Base-by-base conservation (phyloP, 441 rosid species). In the Populus hybrid region DNA sequence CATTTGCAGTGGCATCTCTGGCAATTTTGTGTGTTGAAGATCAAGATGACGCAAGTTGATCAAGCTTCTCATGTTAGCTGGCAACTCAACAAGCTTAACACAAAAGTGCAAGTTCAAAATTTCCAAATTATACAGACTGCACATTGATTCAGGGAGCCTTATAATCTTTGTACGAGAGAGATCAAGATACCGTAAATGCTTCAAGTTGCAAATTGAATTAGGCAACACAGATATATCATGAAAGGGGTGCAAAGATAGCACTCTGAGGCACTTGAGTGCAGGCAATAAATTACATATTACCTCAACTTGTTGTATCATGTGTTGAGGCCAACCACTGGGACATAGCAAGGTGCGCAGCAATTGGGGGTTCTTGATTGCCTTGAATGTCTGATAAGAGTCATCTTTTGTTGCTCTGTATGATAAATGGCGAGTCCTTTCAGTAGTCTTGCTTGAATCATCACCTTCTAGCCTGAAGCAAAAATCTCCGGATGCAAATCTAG, bases 1-100 rank as follows among this genome's bases (percentile, higher is more conserved):
- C 34, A 66, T 23, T 66, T 66, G 69, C 69, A 26, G 69, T 23
- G 69, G 69, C 69, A 66, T 66, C 69, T 66, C 34, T 26, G 30
- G 34, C 32, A 66, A 23, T 23, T 66, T 23, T 12, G 69, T 66
- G 18, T 26, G 14, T 5, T 11, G 8, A 11, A 66, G 10, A 23
- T 66, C 36, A 5, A 66, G 69, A 26, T 26, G 34, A 26, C 69
- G 69, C 69, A 66, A 66, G 34, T 66, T 66, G 34, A 26, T 23
- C 5, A 66, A 11, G 7, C 34, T 66, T 11, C 34, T 10, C 69
- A 66, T 23, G 69, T 23, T 66, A 11, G 0, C 28, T 26, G 69
- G 69, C 69, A 66, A 28, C 69, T 66, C 69, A 23, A 66, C 69
- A 66, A 66, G 69, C 30, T 26, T 26, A 11, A 11, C 2, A 11